These are phyloP conservation scores for Iberis pinnata DNA, from an alignment of 345 rosid species.

Conservation along the genomic window DNA sequence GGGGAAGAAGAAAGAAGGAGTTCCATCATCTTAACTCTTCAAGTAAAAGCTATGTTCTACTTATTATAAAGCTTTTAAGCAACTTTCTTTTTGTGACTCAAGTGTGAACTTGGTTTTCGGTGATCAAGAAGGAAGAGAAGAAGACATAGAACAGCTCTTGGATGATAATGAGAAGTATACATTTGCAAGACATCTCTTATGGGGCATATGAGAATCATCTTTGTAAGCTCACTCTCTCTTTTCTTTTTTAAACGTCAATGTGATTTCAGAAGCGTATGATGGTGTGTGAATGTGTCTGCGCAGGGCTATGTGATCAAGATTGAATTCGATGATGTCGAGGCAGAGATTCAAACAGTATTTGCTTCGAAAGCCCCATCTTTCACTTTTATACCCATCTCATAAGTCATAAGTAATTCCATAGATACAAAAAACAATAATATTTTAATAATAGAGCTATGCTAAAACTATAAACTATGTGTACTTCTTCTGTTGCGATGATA, in stretches of 20 bases:
- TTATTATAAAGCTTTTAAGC: neutral
- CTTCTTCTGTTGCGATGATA: neutral
- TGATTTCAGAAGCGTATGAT: slow-evolving; percentile 5
- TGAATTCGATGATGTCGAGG: slow-evolving; percentile 40
- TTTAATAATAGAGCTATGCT: slow-evolving; percentile 1
- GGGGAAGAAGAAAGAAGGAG: slow-evolving; percentile 64
- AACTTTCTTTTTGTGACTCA: too few species aligned
- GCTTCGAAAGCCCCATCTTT: slow-evolving; percentile 35
- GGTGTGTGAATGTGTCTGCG: neutral
- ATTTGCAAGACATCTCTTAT: slow-evolving; percentile 68
- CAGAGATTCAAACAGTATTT: slow-evolving; percentile 52
- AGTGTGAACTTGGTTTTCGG: slow-evolving; percentile 31
- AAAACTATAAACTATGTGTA: slow-evolving; percentile 1
- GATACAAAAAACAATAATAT: neutral
- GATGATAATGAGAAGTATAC: slow-evolving; percentile 53
- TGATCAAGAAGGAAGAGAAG: slow-evolving; percentile 36
- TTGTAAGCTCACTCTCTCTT: slow-evolving; percentile 25
- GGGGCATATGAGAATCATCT: slow-evolving; percentile 70
- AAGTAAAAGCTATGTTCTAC: slow-evolving; percentile 36
- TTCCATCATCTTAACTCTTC: slow-evolving; percentile 51
- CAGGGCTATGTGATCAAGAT: slow-evolving; percentile 45
- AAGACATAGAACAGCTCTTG: slow-evolving; percentile 41
- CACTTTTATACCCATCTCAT: slow-evolving; percentile 17
- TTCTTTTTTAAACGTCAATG: neutral
- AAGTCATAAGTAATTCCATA: slow-evolving; percentile 8